Conservation (phyloP, 2,329 filamentous ascomycete species). For the Coniochaeta sp. region DNA sequence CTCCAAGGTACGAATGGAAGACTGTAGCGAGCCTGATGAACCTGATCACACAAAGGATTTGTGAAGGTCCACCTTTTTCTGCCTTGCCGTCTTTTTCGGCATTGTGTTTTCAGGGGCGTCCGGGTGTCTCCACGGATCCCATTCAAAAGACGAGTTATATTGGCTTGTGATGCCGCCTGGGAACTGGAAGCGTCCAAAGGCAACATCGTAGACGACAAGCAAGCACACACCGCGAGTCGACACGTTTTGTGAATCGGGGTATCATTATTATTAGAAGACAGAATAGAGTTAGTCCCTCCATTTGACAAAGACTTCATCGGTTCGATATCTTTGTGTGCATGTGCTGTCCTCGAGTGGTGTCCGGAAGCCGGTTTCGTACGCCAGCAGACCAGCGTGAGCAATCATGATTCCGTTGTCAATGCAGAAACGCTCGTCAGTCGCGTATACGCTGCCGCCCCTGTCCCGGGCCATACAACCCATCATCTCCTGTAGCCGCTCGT, state of each 20-base stretch:
- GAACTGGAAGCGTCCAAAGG: background rate
- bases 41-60: background rate
- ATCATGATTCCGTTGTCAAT: conserved; percentile 99
- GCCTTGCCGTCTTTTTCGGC: background rate
- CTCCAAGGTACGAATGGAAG: background rate
- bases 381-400: conserved; percentile 85
- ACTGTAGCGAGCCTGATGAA: background rate
- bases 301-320: conserved; percentile 71
- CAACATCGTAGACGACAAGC: background rate
- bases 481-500: conserved; percentile 92
- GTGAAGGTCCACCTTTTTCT: background rate
- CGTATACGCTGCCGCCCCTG: conserved; percentile 82
- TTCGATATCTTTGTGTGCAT: conserved; percentile 77
- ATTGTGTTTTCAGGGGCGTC: background rate
- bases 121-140: background rate
- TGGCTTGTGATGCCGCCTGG: background rate
- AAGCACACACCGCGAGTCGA: background rate
- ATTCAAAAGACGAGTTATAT: background rate
- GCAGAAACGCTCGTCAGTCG: conserved; percentile 94
- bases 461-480: conserved; percentile 94
- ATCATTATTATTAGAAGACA: background rate
- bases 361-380: conserved; percentile 71
- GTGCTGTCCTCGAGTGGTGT: conserved; percentile 75
- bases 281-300: conserved; percentile 55
- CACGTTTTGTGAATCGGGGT: background rate